Evolutionary conservation across 441 rosid species (phyloP).

Genomic region (Theobroma grandiflorum): DNA sequence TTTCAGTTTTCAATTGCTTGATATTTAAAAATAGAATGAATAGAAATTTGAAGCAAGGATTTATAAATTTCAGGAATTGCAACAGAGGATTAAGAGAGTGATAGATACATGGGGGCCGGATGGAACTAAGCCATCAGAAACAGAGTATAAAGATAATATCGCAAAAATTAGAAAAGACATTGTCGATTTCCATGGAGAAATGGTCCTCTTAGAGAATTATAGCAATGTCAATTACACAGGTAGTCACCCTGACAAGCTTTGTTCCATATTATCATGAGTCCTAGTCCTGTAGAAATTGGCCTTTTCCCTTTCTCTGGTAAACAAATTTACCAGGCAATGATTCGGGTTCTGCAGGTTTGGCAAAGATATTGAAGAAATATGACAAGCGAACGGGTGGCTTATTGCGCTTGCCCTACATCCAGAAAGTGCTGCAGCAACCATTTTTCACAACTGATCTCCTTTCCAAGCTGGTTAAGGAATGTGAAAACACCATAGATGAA

Average conservation of each 20-base stretch:
- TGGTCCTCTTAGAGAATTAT: slow-evolving; percentile 84
- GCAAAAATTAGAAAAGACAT: slow-evolving; percentile 61
- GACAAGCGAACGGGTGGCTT: slow-evolving; percentile 76
- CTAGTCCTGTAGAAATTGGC: neutral
- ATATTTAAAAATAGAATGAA: neutral
- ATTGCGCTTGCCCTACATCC: slow-evolving; percentile 67
- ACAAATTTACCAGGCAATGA: neutral
- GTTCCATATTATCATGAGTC: neutral
- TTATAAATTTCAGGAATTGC: slow-evolving; percentile 57
- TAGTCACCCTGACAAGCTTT: slow-evolving; percentile 4
- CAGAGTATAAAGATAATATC: slow-evolving; percentile 54
- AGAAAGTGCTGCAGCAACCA: slow-evolving; percentile 70
- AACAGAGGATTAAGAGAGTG: slow-evolving; percentile 60
- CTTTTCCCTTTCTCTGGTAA: neutral
- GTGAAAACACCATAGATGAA: slow-evolving; percentile 61
- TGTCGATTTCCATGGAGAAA: slow-evolving; percentile 90
- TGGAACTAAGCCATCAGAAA: slow-evolving; percentile 50
- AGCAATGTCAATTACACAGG: slow-evolving; percentile 91
- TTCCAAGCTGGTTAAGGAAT: slow-evolving; percentile 75
- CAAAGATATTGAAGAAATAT: slow-evolving; percentile 86
- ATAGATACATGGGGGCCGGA: slow-evolving; percentile 47
- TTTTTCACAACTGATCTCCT: slow-evolving; percentile 81
- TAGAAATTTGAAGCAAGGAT: neutral
- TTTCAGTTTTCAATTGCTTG: neutral
- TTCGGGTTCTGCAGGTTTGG: slow-evolving; percentile 53